Percentiles rank a stretch among this genome's conserved stretches.
phyloP scores from a whole-genome alignment of 2,329 filamentous ascomycete species.

The Penicillium frequentans region DNA sequence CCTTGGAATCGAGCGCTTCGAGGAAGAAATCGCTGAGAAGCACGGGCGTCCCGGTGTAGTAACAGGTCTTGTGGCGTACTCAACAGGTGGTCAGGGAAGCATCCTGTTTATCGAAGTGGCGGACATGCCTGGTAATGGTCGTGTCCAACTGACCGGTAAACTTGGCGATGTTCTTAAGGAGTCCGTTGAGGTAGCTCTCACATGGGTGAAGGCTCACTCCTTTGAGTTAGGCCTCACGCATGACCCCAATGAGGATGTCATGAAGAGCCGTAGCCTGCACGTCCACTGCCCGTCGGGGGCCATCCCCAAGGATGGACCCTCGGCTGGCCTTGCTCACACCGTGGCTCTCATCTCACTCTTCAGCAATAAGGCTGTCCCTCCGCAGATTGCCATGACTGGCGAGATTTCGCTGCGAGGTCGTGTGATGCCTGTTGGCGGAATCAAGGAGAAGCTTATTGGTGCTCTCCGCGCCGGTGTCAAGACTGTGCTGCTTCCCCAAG shows the following conservation, averaged over 20 bases:
- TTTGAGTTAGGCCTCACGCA: slow-evolving; percentile 83
- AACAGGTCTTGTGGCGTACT: slow-evolving; percentile 93
- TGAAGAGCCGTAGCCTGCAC: slow-evolving; percentile 91
- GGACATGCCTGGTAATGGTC: slow-evolving; percentile 90
- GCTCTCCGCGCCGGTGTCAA: slow-evolving; percentile 91
- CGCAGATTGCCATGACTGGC: slow-evolving; percentile 91
- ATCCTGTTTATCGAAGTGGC: slow-evolving; percentile 98
- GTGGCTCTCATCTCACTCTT: slow-evolving; percentile 91
- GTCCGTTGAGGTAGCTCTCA: slow-evolving; percentile 91
- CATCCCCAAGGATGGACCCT: slow-evolving; percentile 86
- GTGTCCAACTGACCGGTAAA: slow-evolving; percentile 93
- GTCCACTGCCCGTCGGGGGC: slow-evolving; percentile 95
- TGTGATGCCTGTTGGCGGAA: slow-evolving; percentile 91
- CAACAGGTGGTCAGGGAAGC: slow-evolving; percentile 85
- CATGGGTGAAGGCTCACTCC: slow-evolving; percentile 95
- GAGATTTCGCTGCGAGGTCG: slow-evolving; percentile 79
- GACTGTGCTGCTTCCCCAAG: slow-evolving; percentile 82
- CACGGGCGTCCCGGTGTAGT: slow-evolving; percentile 82
- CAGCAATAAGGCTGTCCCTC: slow-evolving; percentile 78
- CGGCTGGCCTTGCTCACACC: slow-evolving; percentile 88
- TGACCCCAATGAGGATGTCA: slow-evolving; percentile 83
- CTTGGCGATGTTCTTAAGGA: slow-evolving; percentile 96
- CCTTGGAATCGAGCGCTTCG: slow-evolving; percentile 87
- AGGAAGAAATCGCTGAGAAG: slow-evolving; percentile 92
- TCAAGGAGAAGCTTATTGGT: slow-evolving; percentile 98